Evolutionary conservation across 495 filamentous ascomycete species (phyloP), one percentile per base, ranked within the genome.

Genomic region (Aspergillus affinis): DNA sequence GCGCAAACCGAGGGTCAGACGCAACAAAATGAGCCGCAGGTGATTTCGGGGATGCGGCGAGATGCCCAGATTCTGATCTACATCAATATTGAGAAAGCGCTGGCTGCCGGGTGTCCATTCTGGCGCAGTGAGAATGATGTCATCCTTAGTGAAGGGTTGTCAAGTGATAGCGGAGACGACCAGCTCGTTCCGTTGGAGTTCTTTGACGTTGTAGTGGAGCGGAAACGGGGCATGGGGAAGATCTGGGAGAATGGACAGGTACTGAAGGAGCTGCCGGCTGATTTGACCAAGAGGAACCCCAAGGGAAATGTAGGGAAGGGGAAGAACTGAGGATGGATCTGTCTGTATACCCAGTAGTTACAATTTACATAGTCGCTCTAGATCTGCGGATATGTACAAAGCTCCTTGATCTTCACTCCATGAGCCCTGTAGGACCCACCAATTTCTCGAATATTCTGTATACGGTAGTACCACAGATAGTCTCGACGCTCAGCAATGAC

Each of bases 41-140:
- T 96, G 0, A 84, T 97, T 17, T 91, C 86, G 19, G 94, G 94
- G 0, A 97, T 98, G 90, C 79, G 94, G 6, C 75, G 70, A 3
- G 87, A 92, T 62, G 88, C 90, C 2, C 86, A 93, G 66, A 66
- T 97, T 29, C 69, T 97, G 23, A 81, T 98, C 27, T 94, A 89
- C 68, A 77, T 96, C 27, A 88, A 98, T 73, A 74, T 96, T 45
- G 74, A 75, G 68, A 80, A 76, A 61, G 88, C 89, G 30, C 65
- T 91, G 47, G 75, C 75, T 18, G 84, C 84, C 17, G 84, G 81
- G 0, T 88, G 84, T 58, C 76, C 94, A 68, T 97, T 94, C 82
- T 97, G 90, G 88, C 71, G 84, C 58, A 92, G 89, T 72, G 90
- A 90, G 55, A 98, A 98, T 72, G 91, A 86, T 2, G 94, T 93